Evolutionary conservation across 2,329 filamentous ascomycete species (phyloP).

Genomic region (Penicillium digitatum): DNA sequence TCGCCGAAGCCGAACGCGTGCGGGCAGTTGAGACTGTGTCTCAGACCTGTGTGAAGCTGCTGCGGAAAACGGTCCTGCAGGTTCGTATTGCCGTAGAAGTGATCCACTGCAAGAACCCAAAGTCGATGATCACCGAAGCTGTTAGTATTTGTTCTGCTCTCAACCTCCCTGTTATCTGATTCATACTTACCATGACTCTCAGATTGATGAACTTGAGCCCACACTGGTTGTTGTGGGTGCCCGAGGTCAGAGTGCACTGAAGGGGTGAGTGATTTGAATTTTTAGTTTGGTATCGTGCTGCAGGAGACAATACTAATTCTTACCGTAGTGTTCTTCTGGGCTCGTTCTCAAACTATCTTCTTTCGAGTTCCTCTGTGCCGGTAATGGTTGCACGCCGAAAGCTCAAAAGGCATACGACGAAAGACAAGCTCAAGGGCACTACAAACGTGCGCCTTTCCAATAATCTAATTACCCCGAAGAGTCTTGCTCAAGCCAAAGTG

Average conservation of each 20-base stretch:
- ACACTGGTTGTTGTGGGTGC: constrained; percentile 92
- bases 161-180: neutral
- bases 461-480: constrained; percentile 69
- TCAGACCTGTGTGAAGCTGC: constrained; percentile 73
- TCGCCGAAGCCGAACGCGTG: constrained; percentile 72
- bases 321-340: constrained; percentile 77
- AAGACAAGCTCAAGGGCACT: constrained; percentile 51
- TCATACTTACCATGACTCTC: constrained; percentile 10
- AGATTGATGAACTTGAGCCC: constrained; percentile 85
- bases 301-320: constrained; percentile 6
- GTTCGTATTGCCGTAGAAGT: constrained; percentile 93
- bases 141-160: constrained; percentile 40
- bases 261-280: constrained; percentile 62
- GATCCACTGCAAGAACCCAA: constrained; percentile 95
- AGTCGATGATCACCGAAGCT: constrained; percentile 93
- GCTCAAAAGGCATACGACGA: constrained; percentile 79
- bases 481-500: constrained; percentile 68
- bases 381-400: constrained; percentile 97
- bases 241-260: constrained; percentile 82
- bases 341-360: constrained; percentile 95
- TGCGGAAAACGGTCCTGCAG: constrained; percentile 88
- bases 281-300: neutral
- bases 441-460: constrained; percentile 71
- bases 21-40: constrained; percentile 80
- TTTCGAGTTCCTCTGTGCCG: constrained; percentile 92